Evolutionary conservation across 2,329 filamentous ascomycete species (phyloP).

Genomic region (Aspergillus quadrilineatus): DNA sequence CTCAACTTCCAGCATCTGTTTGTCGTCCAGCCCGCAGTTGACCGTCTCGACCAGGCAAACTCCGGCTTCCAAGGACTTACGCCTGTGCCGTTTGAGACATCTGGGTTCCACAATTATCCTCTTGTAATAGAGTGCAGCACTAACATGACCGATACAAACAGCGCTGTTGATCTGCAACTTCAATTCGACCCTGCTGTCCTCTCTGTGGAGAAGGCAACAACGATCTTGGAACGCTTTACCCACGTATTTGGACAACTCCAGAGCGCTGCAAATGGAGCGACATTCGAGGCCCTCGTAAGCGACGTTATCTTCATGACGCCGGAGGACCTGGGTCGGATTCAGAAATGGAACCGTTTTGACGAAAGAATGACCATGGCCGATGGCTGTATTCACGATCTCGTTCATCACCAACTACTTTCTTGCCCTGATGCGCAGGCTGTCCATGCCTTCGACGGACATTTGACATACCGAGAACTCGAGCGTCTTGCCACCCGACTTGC

Average conservation of each 20-base stretch:
- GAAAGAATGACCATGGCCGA: neutral
- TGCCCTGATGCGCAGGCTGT: neutral
- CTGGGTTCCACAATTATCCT: conserved; percentile 3
- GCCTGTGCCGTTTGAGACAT: neutral
- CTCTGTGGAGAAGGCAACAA: neutral
- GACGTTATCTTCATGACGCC: neutral
- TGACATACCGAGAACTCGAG: neutral
- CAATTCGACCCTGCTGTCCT: conserved; percentile 3
- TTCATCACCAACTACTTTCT: neutral
- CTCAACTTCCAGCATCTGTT: conserved; percentile 9
- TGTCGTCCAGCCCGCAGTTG: conserved; percentile 5
- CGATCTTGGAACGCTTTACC: neutral
- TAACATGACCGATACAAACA: neutral
- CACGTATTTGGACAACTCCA: conserved; percentile 2
- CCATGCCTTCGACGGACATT: neutral
- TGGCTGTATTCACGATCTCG: conserved; percentile 1
- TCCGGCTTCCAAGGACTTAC: neutral
- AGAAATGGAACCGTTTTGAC: neutral
- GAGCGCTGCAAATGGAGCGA: neutral
- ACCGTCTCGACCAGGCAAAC: neutral
- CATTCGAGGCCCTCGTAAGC: neutral
- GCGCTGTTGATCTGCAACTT: conserved; percentile 1
- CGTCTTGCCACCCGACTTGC: neutral
- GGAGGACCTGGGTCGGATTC: conserved; percentile 2
- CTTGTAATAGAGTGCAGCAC: conserved; percentile 6